These are phyloP conservation scores for Dendrocalamus latiflorus DNA, from an alignment of 202 grass and related monocot species.

Conservation along the genomic window DNA sequence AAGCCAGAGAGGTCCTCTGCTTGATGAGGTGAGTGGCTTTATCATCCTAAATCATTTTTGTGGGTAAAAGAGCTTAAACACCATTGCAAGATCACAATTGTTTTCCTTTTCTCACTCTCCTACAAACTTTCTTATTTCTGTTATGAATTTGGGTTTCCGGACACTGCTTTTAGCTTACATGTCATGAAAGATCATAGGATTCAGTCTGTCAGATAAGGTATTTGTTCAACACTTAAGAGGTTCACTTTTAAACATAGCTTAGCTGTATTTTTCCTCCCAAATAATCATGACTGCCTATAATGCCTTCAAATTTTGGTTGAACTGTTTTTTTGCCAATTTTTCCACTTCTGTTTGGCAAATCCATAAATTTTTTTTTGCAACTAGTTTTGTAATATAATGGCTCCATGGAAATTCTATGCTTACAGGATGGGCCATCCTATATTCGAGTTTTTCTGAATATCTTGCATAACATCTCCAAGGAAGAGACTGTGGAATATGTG, in stretches of 20 bases:
- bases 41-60: conserved; percentile 7
- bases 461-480: conserved; percentile 71
- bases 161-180: conserved; percentile 8
- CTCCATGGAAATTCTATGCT: conserved; percentile 8
- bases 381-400: not conserved
- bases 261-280: not conserved
- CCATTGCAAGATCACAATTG: not conserved
- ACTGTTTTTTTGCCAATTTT: not conserved
- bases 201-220: not conserved
- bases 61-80: conserved; percentile 1
- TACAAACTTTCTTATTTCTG: not conserved
- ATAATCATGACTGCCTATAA: not conserved
- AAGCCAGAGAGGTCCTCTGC: conserved; percentile 67
- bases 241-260: not conserved
- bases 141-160: conserved; percentile 22
- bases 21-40: conserved; percentile 75
- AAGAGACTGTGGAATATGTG: conserved; percentile 93
- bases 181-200: not conserved
- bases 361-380: not conserved
- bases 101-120: conserved; percentile 5
- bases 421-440: conserved; percentile 84
- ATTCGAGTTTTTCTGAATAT: conserved; percentile 77
- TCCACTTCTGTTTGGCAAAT: not conserved
- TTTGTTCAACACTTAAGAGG: not conserved
- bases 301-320: not conserved